Conservation (phyloP, 805 yeast species). For the Ogataea chonburiensis region DNA sequence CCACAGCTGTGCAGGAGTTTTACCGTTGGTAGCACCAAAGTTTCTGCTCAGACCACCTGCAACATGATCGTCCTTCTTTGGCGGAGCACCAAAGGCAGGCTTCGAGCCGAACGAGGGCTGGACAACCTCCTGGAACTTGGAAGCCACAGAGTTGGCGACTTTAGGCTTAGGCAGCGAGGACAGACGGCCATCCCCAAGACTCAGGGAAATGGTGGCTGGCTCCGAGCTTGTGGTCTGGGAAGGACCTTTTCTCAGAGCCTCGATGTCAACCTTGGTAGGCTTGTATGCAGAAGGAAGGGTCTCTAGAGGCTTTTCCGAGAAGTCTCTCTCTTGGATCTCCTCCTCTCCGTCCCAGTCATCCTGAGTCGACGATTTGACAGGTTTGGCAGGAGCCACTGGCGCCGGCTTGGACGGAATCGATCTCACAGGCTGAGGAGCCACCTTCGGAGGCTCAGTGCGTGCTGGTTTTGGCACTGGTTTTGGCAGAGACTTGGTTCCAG, state of each 20-base stretch:
- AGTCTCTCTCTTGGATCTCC: constrained; percentile 55
- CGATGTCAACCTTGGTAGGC: constrained; percentile 63
- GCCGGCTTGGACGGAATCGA: constrained; percentile 21
- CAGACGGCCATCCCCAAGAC: constrained; percentile 47
- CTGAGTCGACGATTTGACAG: constrained; percentile 14
- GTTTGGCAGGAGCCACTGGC: constrained; percentile 6
- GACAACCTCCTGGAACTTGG: constrained; percentile 43
- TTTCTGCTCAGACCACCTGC: constrained; percentile 60
- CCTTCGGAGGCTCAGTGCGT: constrained; percentile 3
- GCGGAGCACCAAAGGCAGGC: constrained; percentile 28
- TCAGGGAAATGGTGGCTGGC: constrained; percentile 33
- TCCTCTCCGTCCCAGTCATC: constrained; percentile 76
- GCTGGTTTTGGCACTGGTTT: constrained; percentile 14
- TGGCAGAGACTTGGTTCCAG: constrained; percentile 6
- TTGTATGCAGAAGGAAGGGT: constrained; percentile 61
- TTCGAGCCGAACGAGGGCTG: constrained; percentile 37
- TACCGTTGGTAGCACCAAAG: constrained; percentile 70
- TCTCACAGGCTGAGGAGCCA: constrained; percentile 9
- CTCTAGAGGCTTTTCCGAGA: constrained; percentile 47
- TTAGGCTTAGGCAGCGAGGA: constrained; percentile 66
- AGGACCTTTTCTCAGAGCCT: constrained; percentile 49
- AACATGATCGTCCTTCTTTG: constrained; percentile 40
- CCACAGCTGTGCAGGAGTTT: constrained; percentile 95
- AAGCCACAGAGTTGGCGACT: constrained; percentile 47
- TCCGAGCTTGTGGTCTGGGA: constrained; percentile 42